Conservation (phyloP, 2,329 filamentous ascomycete species). For the Calycina herbarum region DNA sequence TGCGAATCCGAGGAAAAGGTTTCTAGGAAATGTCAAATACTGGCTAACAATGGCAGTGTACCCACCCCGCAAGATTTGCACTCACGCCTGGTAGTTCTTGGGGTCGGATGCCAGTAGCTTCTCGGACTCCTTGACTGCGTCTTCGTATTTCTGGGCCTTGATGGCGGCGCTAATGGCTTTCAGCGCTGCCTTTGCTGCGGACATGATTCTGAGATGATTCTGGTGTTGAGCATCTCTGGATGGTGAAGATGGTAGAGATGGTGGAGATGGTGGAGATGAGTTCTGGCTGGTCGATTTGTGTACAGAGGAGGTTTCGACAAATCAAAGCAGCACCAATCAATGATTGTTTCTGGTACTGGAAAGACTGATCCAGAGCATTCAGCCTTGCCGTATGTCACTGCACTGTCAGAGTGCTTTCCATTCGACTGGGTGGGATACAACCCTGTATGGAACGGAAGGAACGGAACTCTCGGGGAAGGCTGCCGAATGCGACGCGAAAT, state of each 20-base stretch:
- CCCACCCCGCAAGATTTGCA: conserved; percentile 11
- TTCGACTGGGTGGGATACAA: background rate
- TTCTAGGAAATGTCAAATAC: conserved; percentile 45
- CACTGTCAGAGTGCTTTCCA: background rate
- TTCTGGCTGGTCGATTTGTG: background rate
- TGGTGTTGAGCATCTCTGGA: conserved; percentile 22
- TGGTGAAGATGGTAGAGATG: background rate
- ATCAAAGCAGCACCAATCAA: background rate
- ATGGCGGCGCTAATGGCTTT: conserved; percentile 80
- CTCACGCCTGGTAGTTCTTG: conserved; percentile 79
- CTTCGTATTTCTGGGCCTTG: conserved; percentile 75
- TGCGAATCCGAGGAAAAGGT: conserved; percentile 85
- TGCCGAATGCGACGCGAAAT: conserved; percentile 1
- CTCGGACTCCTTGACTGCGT: conserved; percentile 68
- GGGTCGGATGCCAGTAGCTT: conserved; percentile 70
- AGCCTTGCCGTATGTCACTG: background rate
- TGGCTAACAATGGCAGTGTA: background rate
- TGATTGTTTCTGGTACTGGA: background rate
- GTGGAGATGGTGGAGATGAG: background rate
- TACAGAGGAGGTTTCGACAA: background rate
- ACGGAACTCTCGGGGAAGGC: background rate
- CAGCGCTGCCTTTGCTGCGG: conserved; percentile 64
- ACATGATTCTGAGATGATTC: conserved; percentile 29
- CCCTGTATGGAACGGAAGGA: background rate
- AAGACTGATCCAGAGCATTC: background rate